Base-by-base conservation (phyloP, 768 basidiomycete genomes). In the Mycena rosella region DNA sequence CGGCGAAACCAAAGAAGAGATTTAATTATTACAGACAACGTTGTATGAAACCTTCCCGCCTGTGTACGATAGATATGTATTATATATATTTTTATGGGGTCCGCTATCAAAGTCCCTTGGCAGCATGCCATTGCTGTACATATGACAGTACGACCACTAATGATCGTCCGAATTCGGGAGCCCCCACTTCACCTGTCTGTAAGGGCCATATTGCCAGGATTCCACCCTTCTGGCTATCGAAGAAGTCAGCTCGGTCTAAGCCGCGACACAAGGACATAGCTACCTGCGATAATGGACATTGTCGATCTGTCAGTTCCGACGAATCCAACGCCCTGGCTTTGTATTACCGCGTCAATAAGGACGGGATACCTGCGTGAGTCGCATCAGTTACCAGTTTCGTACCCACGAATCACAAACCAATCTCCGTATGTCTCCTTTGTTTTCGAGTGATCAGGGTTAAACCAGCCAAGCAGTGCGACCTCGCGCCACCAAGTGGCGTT, bases 251-350 rank as follows among this genome's bases (percentile, higher is more conserved):
- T 2, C 45, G 20, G 15, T 24, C 51, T 2, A 1, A 17, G 8
- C 22, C 18, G 9, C 2, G 30, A 0, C 11, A 27, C 2, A 49
- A 55, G 30, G 4, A 55, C 20, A 0, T 17, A 42, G 8, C 7
- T 24, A 59, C 83, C 83, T 8, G 91, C 90, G 32, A 94, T 69
- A 49, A 87, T 79, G 3, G 89, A 88, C 87, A 92, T 92, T 6
- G 92, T 93, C 36, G 91, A 92, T 45, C 82, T 73, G 69, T 90
- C 86, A 2, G 91, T 93, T 11, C 91, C 93, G 17, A 94, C 86
- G 72, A 94, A 90, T 2, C 91, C 93, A 14, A 82, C 75, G 24
- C 88, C 91, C 42, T 78, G 79, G 0, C 90, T 90, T 72, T 94
- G 93, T 63, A 92, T 86, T 11, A 87, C 88, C 5, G 91, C 90